Percentiles rank a stretch among this genome's conserved stretches.
These are phyloP conservation scores for Kondoa subrosea DNA, from an alignment of 768 basidiomycete genomes.

Conservation along the genomic window DNA sequence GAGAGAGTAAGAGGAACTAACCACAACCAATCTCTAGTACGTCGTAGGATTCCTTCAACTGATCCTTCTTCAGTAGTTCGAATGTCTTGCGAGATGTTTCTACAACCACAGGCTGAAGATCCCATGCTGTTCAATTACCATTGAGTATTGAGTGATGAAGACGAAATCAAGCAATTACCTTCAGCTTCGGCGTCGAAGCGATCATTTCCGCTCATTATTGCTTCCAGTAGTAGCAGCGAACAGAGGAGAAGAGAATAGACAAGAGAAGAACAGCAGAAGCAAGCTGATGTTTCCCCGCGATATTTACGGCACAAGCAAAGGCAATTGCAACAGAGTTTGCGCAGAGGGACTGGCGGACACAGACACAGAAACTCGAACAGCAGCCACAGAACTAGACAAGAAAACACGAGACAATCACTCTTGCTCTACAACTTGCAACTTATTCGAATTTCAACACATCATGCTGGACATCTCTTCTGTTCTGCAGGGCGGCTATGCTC, in stretches of 20 bases:
- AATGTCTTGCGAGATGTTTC: background rate
- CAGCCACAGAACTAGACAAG: background rate
- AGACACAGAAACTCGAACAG: no score
- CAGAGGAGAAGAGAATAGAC: background rate
- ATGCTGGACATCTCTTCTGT: slow-evolving; percentile 16
- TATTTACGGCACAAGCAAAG: no score
- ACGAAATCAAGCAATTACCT: background rate
- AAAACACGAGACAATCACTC: background rate
- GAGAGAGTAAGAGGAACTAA: background rate
- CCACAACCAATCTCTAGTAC: slow-evolving; percentile 3
- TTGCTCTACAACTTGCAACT: background rate
- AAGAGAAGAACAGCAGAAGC: background rate
- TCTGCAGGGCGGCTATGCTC: slow-evolving; percentile 70
- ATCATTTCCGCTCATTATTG: background rate
- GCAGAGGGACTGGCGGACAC: no score
- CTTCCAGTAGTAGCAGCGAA: no score
- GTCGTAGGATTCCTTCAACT: background rate
- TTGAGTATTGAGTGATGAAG: background rate
- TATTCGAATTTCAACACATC: background rate
- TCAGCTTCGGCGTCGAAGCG: background rate
- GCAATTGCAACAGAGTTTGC: no score
- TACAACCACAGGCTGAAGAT: background rate
- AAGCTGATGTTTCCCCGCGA: no score
- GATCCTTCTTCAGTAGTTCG: background rate
- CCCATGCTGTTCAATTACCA: background rate